Evolutionary conservation across 352 stramenopile genomes (phyloP), one percentile per base, ranked within the genome.

Genomic region (Peronospora belbahrii): DNA sequence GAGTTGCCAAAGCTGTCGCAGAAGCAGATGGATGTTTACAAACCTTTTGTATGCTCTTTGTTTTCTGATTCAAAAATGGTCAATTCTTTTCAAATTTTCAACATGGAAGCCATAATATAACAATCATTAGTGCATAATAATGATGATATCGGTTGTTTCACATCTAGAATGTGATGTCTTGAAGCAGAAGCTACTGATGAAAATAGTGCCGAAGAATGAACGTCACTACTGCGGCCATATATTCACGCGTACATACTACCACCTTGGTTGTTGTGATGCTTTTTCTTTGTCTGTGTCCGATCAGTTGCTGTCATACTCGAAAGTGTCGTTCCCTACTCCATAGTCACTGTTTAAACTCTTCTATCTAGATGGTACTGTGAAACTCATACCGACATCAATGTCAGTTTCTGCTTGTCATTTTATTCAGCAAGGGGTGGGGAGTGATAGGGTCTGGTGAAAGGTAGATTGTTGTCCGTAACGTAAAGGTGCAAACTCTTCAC

Each of bases 151-250:
- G 0, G 43, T 20, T 51, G 17, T 34, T 63, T 49, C n/a, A 42
- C 43, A 22, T 38, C 9, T 4, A 15, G 33, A 37, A 63, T 13
- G 15, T 63, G 49, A 14, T 59, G 42, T n/a, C 59, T 55, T 14
- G 56, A n/a, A 13, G 49, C 35, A 1, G 48, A 55, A 22, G 56
- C 55, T 49, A n/a, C 28, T 52, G 35, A n/a, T n/a, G n/a, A n/a
- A 65, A 61, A 13, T 52, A 41, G n/a, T 57, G 4, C 8, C 24
- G 38, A 4, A 65, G 15, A 27, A 43, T 57, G 7, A 14, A 41
- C 18, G 19, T 56, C 27, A 60, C 43, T 14, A 65, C 43, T 15
- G 23, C 15, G 11, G 27, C 56, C 18, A 5, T 31, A 28, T 11
- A 14, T 10, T n/a, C 19, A 35, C 37, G 3, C n/a, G 48, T 17